These are phyloP conservation scores for Multifurca ochricompacta DNA, from an alignment of 768 basidiomycete species.

Conservation along the genomic window DNA sequence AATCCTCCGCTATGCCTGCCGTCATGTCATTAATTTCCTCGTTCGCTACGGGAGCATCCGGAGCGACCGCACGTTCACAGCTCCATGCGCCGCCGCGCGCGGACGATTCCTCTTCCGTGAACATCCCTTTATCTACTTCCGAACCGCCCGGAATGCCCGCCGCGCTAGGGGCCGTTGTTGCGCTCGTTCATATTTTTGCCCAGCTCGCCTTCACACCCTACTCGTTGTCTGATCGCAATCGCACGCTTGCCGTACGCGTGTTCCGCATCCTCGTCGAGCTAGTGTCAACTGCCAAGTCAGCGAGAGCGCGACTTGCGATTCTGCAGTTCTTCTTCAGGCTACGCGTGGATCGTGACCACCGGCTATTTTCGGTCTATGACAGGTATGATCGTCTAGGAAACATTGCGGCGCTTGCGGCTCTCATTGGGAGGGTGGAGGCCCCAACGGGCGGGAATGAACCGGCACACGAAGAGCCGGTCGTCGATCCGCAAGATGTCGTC, in stretches of 20 bases:
- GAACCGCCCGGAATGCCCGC: conserved; percentile 28
- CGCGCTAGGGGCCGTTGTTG: conserved; percentile 52
- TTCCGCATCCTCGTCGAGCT: conserved; percentile 46
- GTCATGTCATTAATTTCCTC: conserved; percentile 62
- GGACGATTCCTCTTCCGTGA: conserved; percentile 29
- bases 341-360: conserved; percentile 84
- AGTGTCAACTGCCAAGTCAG: conserved; percentile 38
- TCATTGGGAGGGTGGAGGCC: conserved; percentile 48
- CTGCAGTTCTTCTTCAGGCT: conserved; percentile 86
- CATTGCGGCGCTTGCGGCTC: conserved; percentile 47
- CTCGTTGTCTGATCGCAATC: conserved; percentile 38
- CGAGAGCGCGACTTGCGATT: conserved; percentile 57
- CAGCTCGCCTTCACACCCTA: conserved; percentile 66
- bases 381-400: conserved; percentile 52
- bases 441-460: conserved; percentile 4
- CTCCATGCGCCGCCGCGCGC: conserved; percentile 37
- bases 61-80: conserved; percentile 48
- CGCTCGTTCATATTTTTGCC: conserved; percentile 58
- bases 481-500: conserved; percentile 11
- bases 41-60: conserved; percentile 35
- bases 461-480: conserved; percentile 11
- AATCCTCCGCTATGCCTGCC: conserved; percentile 41
- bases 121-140: conserved; percentile 23
- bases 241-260: conserved; percentile 46
- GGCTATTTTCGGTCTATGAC: conserved; percentile 58